These are phyloP conservation scores for Exserohilum rostratum DNA, from an alignment of 2,329 filamentous ascomycete species.

Conservation along the genomic window DNA sequence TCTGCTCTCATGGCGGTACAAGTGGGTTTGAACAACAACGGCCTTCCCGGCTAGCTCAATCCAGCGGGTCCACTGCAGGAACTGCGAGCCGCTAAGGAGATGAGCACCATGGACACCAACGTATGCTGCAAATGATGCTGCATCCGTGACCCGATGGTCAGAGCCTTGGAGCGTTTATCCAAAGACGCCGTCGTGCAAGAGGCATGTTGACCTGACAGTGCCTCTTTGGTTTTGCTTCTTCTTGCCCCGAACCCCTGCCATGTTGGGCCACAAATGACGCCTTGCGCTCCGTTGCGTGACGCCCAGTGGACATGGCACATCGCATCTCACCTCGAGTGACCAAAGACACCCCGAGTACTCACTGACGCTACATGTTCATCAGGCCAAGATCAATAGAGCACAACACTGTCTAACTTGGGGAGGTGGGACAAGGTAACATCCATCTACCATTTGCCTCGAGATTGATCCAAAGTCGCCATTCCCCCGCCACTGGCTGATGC, in stretches of 20 bases:
- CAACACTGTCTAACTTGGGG: constrained; percentile 35
- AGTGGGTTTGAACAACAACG: constrained; percentile 37
- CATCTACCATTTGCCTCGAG: constrained; percentile 24
- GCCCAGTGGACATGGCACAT: constrained; percentile 31
- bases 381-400: constrained; percentile 30
- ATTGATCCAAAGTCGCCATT: constrained; percentile 25
- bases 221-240: constrained; percentile 41
- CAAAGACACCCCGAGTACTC: constrained; percentile 34
- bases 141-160: constrained; percentile 31
- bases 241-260: constrained; percentile 32
- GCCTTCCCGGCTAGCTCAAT: constrained; percentile 38
- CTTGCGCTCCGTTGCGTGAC: constrained; percentile 22
- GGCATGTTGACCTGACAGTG: constrained; percentile 39
- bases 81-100: constrained; percentile 32
- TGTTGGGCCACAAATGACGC: constrained; percentile 28
- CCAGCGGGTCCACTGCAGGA: constrained; percentile 32
- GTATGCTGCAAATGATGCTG: constrained; percentile 31
- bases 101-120: constrained; percentile 21
- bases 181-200: constrained; percentile 32
- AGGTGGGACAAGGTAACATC: constrained; percentile 41
- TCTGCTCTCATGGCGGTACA: constrained; percentile 28
- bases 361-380: constrained; percentile 28
- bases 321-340: constrained; percentile 25
- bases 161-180: constrained; percentile 39
- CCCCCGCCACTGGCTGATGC: constrained; percentile 31